Conservation (phyloP, 495 filamentous ascomycete genomes). For the Podospora pseudopauciseta region DNA sequence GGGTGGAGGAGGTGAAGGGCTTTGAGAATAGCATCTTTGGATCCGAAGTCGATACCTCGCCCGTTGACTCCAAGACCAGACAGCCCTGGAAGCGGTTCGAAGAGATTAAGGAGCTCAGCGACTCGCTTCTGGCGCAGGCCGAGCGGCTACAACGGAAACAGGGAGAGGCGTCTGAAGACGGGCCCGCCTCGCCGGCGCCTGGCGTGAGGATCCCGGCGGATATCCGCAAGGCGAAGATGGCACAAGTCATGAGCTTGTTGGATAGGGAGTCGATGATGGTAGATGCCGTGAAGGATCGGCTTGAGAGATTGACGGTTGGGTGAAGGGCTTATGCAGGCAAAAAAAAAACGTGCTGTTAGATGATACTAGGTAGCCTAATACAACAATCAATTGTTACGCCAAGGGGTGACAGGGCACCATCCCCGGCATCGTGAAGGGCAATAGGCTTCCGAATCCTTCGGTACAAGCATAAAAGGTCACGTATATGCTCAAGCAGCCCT, state of each 20-base stretch:
- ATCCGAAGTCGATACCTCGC: slow-evolving; percentile 20
- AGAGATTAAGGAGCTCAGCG: slow-evolving; percentile 43
- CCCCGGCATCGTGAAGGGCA: background rate
- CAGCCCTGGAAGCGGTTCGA: slow-evolving; percentile 47
- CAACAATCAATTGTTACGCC: background rate
- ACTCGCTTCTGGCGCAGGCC: slow-evolving; percentile 51
- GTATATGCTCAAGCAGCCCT: background rate
- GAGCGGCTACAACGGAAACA: slow-evolving; percentile 36
- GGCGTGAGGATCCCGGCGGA: slow-evolving; percentile 59
- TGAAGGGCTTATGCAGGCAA: slow-evolving; percentile 10
- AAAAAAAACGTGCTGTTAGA: slow-evolving; percentile 2
- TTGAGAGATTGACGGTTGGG: slow-evolving; percentile 33
- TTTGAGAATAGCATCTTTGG: slow-evolving; percentile 45
- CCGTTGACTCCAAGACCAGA: slow-evolving; percentile 28
- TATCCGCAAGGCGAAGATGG: slow-evolving; percentile 62
- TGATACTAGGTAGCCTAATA: slow-evolving; percentile 3
- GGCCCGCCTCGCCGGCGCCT: slow-evolving; percentile 25
- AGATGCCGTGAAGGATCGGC: slow-evolving; percentile 41
- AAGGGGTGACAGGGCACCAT: background rate
- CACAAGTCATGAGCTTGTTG: slow-evolving; percentile 65
- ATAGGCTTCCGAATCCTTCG: background rate
- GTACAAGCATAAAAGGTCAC: background rate
- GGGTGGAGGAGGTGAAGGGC: slow-evolving; percentile 59
- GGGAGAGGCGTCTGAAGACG: slow-evolving; percentile 32
- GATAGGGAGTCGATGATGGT: slow-evolving; percentile 62